Conservation (phyloP, 768 basidiomycete genomes). For the Phaeotremella skinneri region DNA sequence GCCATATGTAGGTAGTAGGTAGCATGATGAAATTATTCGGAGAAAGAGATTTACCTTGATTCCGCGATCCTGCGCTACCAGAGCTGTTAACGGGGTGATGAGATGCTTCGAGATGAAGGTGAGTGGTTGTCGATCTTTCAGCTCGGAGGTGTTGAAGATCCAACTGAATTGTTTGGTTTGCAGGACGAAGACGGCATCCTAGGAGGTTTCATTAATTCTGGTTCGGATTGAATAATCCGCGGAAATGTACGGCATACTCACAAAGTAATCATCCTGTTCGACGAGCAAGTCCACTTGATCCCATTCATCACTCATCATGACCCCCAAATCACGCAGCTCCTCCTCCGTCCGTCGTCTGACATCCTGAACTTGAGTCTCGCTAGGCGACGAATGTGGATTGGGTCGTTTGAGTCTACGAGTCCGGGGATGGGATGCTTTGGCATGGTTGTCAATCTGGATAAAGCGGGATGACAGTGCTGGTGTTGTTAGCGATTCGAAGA, state of each 20-base stretch:
- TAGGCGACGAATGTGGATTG: background rate
- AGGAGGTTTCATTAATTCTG: background rate
- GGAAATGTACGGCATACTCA: slow-evolving; percentile 13
- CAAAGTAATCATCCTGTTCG: slow-evolving; percentile 27
- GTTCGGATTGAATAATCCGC: background rate
- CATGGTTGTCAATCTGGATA: background rate
- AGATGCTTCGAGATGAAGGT: slow-evolving; percentile 18
- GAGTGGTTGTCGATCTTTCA: slow-evolving; percentile 7
- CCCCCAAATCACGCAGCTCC: slow-evolving; percentile 16
- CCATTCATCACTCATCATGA: slow-evolving; percentile 20
- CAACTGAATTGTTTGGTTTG: slow-evolving; percentile 25
- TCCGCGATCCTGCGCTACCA: slow-evolving; percentile 13
- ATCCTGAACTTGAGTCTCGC: slow-evolving; percentile 19
- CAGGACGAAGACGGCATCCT: slow-evolving; percentile 24
- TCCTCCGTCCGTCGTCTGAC: slow-evolving; percentile 16
- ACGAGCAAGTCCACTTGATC: slow-evolving; percentile 26
- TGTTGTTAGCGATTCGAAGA: slow-evolving; percentile 22
- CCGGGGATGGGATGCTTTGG: background rate
- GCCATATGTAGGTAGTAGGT: slow-evolving; percentile 1
- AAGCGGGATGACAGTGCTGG: slow-evolving; percentile 17
- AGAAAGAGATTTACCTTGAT: slow-evolving; percentile 7
- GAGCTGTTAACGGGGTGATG: slow-evolving; percentile 6
- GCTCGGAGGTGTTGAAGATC: slow-evolving; percentile 31
- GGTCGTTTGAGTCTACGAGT: background rate
- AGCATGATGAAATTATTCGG: background rate